Evolutionary conservation across 352 stramenopile genomes (phyloP), one percentile per base, ranked within the genome.

Genomic region (Elongisporangium anandrum): DNA sequence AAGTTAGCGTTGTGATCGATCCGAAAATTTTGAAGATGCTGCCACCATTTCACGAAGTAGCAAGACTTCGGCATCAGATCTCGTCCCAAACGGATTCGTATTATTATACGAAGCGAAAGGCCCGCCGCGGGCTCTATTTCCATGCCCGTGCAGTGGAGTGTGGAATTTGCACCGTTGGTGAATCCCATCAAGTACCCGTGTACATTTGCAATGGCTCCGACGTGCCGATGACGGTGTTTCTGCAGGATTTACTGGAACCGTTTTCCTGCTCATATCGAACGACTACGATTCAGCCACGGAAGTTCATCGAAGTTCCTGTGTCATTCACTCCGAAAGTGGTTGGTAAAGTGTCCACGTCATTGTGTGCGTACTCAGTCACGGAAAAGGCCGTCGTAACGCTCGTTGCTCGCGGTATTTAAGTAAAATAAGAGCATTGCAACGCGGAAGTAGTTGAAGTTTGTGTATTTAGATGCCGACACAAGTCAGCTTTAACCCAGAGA

Each of bases 191-290:
- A 68, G 84, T 93, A 29, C 79, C 84, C 16, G 84, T 95, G 26
- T 93, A 91, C 60, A 79, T 95, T 23, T 95, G 86, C 76, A 95
- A 95, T 62, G 84, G 86, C 39, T 90, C 84, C 20, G 88, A 82
- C 38, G 51, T 67, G 41, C 79, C 84, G 16, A 91, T 93, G 77
- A 93, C 86, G 3, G 86, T 95, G 17, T 92, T 95, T 57, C 64
- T 95, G 52, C 84, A 94, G 61, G 73, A 83, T 39, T 62, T 95
- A 4, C 77, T 85, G 54, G 78, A 88, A 9, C 86, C 86, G 4
- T 95, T 93, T 54, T 83, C 75, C 29, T 93, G 84, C 59, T 60
- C 51, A 13, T 94, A 93, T 66, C 68, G 79, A 51, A 86, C 82
- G 29, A 90, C 82, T 1, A 94, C 84, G 12, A 80, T 95, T n/a